Evolutionary conservation across 2,329 filamentous ascomycete genomes (phyloP), one percentile per base, ranked within the genome.

Genomic region (Xylaria sp.): DNA sequence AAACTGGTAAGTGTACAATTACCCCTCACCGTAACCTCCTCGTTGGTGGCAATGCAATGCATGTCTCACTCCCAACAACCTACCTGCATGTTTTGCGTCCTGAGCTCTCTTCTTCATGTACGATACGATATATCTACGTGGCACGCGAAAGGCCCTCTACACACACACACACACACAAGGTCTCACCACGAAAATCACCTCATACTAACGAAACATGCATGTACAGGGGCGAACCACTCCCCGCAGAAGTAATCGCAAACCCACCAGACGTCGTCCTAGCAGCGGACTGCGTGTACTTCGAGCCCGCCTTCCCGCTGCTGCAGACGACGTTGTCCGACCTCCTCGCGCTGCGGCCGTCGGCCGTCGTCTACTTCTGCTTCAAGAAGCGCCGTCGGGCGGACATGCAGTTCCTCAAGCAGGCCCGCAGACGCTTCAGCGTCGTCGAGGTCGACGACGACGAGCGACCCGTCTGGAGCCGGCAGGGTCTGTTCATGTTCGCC

Each of bases 261-360:
- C 87, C 87, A 70, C 93, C 94, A 20, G 89, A 94, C 75, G 85
- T 97, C 64, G 90, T 99, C 65, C 86, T 98, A n/a, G 96, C 96
- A 3, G 95, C 94, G 48, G 96, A 98, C 80, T 98, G 95, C 81
- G 94, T 97, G 58, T 99, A 98, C 83, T 97, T 97, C 79, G 96
- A 98, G 80, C 94, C 95, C 2, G 93, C 96, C 0, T 98, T 98
- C 77, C 94, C 95, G 36, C 84, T 97, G 40, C 86, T 99, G 56
- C 87, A 96, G 77, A 83, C 89, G 71, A 98, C 95, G 6, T 82
- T 98, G 72, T 84, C 87, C 67, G 89, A 92, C 71, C 84, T 97
- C 57, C 84, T 97, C 72, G 86, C 88, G 17, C 86, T 94, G 51
- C 94, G 91, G 79, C 91, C 91, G 26, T 79, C 83, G 51, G 86